Percentiles rank a stretch among this genome's conserved stretches.
These are phyloP conservation scores for Taphrina wiesneri DNA, from an alignment of 1,139 yeast species.

Conservation along the genomic window DNA sequence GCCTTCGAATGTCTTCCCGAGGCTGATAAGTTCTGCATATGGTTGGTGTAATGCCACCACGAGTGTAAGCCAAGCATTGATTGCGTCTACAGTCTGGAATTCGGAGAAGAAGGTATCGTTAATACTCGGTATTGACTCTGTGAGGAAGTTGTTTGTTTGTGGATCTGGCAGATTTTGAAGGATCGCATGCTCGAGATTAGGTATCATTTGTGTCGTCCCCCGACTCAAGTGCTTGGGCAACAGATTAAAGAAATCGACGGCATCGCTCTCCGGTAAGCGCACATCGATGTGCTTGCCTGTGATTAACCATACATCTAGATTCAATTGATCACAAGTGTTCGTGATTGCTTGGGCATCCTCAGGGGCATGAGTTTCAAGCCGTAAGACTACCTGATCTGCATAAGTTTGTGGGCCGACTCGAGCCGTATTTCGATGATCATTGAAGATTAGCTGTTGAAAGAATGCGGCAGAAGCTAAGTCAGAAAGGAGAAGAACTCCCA, in stretches of 20 bases:
- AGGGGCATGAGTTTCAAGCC: constrained; percentile 47
- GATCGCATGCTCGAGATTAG: constrained; percentile 7
- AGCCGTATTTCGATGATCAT: not conserved
- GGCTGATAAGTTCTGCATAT: constrained; percentile 58
- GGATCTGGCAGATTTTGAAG: not conserved
- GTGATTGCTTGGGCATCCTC: constrained; percentile 43
- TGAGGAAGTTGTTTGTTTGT: not conserved
- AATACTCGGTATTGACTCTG: constrained; percentile 1
- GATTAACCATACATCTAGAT: constrained; percentile 48
- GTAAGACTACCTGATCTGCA: constrained; percentile 54
- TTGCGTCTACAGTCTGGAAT: constrained; percentile 67
- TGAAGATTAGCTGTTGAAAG: constrained; percentile 4
- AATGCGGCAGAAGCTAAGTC: not conserved
- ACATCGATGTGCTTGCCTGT: constrained; percentile 42
- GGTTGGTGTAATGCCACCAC: constrained; percentile 59
- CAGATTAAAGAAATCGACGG: not conserved
- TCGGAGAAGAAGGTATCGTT: constrained; percentile 60
- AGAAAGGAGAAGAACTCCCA: not conserved
- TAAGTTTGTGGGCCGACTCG: constrained; percentile 44
- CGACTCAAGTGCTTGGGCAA: constrained; percentile 5
- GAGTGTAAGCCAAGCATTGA: constrained; percentile 69
- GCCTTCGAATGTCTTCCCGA: constrained; percentile 76
- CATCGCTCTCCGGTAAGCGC: constrained; percentile 41
- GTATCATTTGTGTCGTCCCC: constrained; percentile 4
- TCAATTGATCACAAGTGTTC: constrained; percentile 44